Base-by-base conservation (phyloP, 2,329 filamentous ascomycete genomes). In the Kalaharituber pfeilii region DNA sequence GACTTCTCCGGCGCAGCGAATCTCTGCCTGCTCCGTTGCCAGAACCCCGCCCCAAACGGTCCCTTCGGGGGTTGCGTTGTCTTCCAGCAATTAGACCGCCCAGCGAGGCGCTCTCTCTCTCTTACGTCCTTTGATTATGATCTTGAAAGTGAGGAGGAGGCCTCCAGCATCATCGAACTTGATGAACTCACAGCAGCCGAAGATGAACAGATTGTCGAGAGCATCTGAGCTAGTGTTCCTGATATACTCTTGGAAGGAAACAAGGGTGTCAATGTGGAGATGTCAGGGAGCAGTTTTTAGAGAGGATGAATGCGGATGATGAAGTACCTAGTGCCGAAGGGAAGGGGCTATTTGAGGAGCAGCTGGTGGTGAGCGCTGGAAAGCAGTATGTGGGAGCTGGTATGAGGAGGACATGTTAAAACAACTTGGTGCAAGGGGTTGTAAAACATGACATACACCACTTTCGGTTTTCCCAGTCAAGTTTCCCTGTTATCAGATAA, bases 41-140 rank as follows among this genome's bases (percentile, higher is more conserved):
- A 75, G 20, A 80, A 80, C 68, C 75, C 73, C 54, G 74, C 75
- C 3, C 66, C 73, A 2, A 75, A 75, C 8, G 75, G 75, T 3
- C 75, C 75, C 11, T 79, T 79, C 53, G 74, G 74, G 36, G 73
- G 76, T 51, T 80, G 77, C 66, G 74, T 79, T 63, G 67, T 75
- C 1, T 71, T 79, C 18, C 73, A 78, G 64, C 77, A 80, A 62
- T 67, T 67, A 27, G 76, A 78, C 62, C 13, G 30, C 30, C 18
- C 30, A 36, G 30, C 9, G 9, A 9, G 30, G 30, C 9, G 30
- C 18, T 9, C 18, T 36, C 30, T 18, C 9, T 9, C 30, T 9
- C 30, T 18, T 36, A 9, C 30, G 30, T 9, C 18, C 30, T 9
- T 18, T 36, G 30, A 9, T 36, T 9, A 9, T 9, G 9, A 9